Conservation (phyloP, 2,329 filamentous ascomycete species). For the Aspergillus pseudoviridinutans region DNA sequence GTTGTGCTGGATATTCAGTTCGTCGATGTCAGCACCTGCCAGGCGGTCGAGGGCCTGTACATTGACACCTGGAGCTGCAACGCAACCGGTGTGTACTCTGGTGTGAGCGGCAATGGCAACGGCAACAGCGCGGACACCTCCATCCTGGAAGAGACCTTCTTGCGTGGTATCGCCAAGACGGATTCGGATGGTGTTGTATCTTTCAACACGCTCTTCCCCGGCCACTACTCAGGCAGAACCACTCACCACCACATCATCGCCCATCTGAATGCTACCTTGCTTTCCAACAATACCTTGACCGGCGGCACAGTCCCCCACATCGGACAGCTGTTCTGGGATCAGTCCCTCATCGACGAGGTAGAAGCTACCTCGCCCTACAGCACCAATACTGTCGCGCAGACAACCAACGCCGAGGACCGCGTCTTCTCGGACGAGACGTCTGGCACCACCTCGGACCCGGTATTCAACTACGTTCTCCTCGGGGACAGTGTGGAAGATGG, state of each 20-base stretch:
- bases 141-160: constrained; percentile 37
- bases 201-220: constrained; percentile 43
- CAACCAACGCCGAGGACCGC: constrained; percentile 10
- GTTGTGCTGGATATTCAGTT: constrained; percentile 39
- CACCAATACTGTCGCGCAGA: constrained; percentile 14
- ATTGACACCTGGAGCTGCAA: constrained; percentile 38
- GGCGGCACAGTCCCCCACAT: constrained; percentile 53
- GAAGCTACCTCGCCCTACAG: constrained; percentile 40
- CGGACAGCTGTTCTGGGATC: constrained; percentile 60
- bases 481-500: constrained; percentile 12
- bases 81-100: constrained; percentile 27
- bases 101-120: constrained; percentile 23
- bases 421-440: constrained; percentile 12
- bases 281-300: constrained; percentile 34
- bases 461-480: constrained; percentile 13
- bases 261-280: constrained; percentile 26
- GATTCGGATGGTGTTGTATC: constrained; percentile 39
- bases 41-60: constrained; percentile 32
- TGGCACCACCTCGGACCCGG: constrained; percentile 10
- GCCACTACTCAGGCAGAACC: constrained; percentile 40
- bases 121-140: constrained; percentile 23
- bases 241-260: constrained; percentile 30
- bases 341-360: constrained; percentile 50
- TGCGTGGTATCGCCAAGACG: constrained; percentile 43
- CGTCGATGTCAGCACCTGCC: constrained; percentile 38